These are phyloP conservation scores for Edaphochlamys debaryana DNA, from an alignment of 139 green algal species.

Conservation along the genomic window DNA sequence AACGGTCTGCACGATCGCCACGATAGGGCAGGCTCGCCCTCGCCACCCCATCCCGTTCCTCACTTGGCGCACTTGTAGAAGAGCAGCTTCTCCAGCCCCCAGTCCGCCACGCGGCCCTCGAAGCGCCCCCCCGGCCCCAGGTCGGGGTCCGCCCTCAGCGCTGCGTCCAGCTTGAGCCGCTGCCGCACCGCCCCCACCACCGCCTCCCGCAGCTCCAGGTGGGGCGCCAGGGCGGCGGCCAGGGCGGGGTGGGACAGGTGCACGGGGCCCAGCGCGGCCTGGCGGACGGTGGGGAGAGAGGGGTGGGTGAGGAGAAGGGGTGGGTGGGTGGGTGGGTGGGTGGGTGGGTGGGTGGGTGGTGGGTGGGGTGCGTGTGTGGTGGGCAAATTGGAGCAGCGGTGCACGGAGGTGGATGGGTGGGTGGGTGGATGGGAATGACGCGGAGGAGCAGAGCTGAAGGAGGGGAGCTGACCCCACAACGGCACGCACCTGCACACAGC, in stretches of 20 bases:
- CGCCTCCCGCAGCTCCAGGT: slow-evolving; percentile 26
- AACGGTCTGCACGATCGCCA: too few relatives aligned
- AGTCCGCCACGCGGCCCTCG: slow-evolving; percentile 39
- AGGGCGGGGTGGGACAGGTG: slow-evolving; percentile 52
- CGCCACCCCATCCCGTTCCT: too few relatives aligned
- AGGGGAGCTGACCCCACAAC: too few relatives aligned
- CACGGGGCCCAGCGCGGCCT: background rate
- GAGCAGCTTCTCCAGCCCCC: slow-evolving; percentile 14
- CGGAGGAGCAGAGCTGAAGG: too few relatives aligned
- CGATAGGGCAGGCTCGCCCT: too few relatives aligned
- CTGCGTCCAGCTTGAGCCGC: slow-evolving; percentile 22
- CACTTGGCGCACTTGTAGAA: slow-evolving; percentile 47
- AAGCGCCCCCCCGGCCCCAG: slow-evolving; percentile 39
- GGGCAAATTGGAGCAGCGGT: too few relatives aligned
- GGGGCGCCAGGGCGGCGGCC: slow-evolving; percentile 12
- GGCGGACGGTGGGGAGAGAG: background rate
- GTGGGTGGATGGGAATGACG: too few relatives aligned
- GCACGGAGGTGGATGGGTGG: too few relatives aligned
- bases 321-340: too few relatives aligned
- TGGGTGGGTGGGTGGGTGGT: too few relatives aligned
- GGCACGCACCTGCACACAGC: too few relatives aligned
- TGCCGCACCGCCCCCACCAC: slow-evolving; percentile 3
- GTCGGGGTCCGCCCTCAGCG: slow-evolving; percentile 4
- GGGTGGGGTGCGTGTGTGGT: too few relatives aligned
- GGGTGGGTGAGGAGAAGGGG: background rate